Conservation (phyloP, 1,284 basidiomycete genomes). For the Amylostereum chailletii region DNA sequence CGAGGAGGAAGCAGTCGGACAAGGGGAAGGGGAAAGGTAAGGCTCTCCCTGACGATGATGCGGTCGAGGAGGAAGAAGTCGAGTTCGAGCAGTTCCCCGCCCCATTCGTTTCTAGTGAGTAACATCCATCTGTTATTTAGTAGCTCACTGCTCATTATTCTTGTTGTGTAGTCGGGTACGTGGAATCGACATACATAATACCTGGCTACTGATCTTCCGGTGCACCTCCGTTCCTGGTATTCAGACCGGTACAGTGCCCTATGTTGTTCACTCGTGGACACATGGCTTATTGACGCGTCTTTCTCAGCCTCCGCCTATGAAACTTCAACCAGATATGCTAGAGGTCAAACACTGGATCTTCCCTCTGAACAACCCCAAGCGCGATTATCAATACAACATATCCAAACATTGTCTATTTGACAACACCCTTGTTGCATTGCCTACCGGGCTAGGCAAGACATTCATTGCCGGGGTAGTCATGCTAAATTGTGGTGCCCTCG, state of each 20-base stretch:
- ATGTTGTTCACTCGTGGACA: slow-evolving; percentile 2
- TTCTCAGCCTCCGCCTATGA: slow-evolving; percentile 66
- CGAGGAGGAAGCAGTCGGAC: slow-evolving; percentile 37
- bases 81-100: slow-evolving; percentile 81
- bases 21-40: slow-evolving; percentile 38
- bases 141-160: neutral
- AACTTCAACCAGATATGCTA: slow-evolving; percentile 65
- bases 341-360: slow-evolving; percentile 87
- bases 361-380: slow-evolving; percentile 81
- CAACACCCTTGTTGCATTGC: slow-evolving; percentile 91
- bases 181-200: too few species aligned
- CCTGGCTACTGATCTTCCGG: too few species aligned
- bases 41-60: slow-evolving; percentile 32
- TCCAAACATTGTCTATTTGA: slow-evolving; percentile 82
- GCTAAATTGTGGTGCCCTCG: slow-evolving; percentile 68
- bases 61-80: slow-evolving; percentile 39
- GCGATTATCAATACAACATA: slow-evolving; percentile 96
- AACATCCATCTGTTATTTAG: slow-evolving; percentile 28
- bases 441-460: slow-evolving; percentile 96
- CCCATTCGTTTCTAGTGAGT: slow-evolving; percentile 57
- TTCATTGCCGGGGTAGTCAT: slow-evolving; percentile 98
- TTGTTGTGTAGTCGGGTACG: slow-evolving; percentile 22
- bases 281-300: neutral
- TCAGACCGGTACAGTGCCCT: neutral
- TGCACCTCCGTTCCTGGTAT: neutral